Evolutionary conservation across 2,329 filamentous ascomycete species (phyloP), one percentile per base, ranked within the genome.

Genomic region (Fusarium protoensiforme): DNA sequence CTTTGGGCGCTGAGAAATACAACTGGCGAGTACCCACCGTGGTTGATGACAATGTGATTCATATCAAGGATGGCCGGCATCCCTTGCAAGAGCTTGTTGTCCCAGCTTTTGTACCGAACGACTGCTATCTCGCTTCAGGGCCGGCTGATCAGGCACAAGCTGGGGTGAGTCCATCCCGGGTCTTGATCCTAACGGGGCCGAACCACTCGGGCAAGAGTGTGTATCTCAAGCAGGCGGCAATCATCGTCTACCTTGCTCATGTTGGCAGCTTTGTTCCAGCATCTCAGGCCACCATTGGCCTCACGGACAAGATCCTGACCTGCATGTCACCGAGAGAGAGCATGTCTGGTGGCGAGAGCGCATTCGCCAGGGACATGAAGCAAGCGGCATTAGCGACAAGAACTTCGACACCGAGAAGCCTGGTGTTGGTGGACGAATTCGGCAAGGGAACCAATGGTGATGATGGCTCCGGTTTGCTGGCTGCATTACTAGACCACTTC

Each of bases 201-300:
- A 99, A 99, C 76, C 97, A 96, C 80, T 98, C 96, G 0, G 96
- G 96, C 0, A 99, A 99, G 82, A 98, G 95, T 75, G 90, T 98
- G 0, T 98, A 98, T 81, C 87, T 98, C 79, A 99, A 97, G 81
- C 96, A 99, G 80, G 90, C 94, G 35, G 96, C 95, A 6, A 85
- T 98, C 58, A 96, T 98, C 67, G 92, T 97, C 16, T 98, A 96
- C 79, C 88, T 99, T 81, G 94, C 96, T 1, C 96, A 99, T 79
- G 90, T 98, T 61, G 96, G 96, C 60, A 96, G 94, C 80, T 98
- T 94, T 79, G 94, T 99, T 1, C 96, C 96, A 1, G 96, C 95
- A 2, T 87, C 91, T 18, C 85, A 83, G 31, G 96, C 95, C 10
- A 88, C 83, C 1, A 92, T 99, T 70, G 96, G 96, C 1, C 83